phyloP scores from a whole-genome alignment of 108 stramenopile genomes.

The Chaetoceros tenuissimus region DNA sequence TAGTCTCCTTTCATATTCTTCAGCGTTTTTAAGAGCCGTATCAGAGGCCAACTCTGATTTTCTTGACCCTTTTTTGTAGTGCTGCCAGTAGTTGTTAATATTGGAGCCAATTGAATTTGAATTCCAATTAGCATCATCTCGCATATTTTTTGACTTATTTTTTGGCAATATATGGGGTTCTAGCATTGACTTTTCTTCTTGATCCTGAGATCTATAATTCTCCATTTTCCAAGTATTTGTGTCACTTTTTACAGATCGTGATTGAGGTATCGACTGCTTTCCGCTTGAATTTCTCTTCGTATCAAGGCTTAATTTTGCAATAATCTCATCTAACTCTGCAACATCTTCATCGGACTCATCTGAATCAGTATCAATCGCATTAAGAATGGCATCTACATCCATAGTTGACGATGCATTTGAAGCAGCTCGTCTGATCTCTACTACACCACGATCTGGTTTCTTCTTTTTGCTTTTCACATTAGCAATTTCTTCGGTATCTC shows the following conservation, averaged over 20 bases:
- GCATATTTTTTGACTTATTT: too few relatives aligned
- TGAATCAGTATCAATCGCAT: not conserved
- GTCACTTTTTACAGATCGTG: not conserved
- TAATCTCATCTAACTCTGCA: conserved; percentile 5
- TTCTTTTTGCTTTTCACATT: not conserved
- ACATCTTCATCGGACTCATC: conserved; percentile 24
- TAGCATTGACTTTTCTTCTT: not conserved
- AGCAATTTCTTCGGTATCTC: not conserved
- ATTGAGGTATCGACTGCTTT: not conserved
- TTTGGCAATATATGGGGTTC: too few relatives aligned
- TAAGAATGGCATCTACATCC: conserved; percentile 4
- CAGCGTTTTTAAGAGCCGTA: conserved; percentile 29
- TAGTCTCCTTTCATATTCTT: conserved; percentile 42
- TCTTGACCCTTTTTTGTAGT: not conserved
- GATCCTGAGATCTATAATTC: not conserved
- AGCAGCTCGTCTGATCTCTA: not conserved
- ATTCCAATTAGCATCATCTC: not conserved
- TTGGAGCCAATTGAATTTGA: not conserved
- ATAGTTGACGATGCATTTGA: not conserved
- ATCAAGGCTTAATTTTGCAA: conserved; percentile 1
- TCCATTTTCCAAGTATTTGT: not conserved
- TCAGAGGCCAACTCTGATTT: conserved; percentile 12
- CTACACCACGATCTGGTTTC: not conserved
- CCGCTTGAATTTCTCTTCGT: not conserved
- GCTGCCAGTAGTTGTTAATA: not conserved